Percentiles rank a stretch among this genome's conserved stretches.
These are phyloP conservation scores for Pseudomassariella vexata DNA, from an alignment of 2,329 filamentous ascomycete genomes.

Conservation along the genomic window DNA sequence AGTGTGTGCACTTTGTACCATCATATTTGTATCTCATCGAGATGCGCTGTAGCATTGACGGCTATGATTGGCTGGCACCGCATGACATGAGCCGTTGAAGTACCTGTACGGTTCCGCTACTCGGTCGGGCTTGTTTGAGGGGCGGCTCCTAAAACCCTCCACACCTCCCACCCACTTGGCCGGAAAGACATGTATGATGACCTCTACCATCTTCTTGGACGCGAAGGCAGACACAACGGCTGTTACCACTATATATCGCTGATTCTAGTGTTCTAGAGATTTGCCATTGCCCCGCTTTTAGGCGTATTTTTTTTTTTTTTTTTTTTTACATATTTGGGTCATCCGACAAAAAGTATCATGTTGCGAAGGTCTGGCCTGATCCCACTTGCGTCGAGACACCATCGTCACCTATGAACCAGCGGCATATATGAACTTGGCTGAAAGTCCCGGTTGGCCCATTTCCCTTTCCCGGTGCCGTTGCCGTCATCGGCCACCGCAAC, in stretches of 20 bases:
- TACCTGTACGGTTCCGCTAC: slow-evolving; percentile 5
- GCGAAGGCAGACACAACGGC: slow-evolving; percentile 2
- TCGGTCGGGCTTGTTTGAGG: not conserved
- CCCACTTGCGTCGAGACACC: not conserved
- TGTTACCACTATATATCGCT: slow-evolving; percentile 1
- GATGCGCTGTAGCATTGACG: not conserved
- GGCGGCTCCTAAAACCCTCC: slow-evolving; percentile 1
- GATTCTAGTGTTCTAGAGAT: too few relatives aligned
- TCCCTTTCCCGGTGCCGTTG: too few relatives aligned
- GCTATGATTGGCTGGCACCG: not conserved
- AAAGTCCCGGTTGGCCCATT: too few relatives aligned
- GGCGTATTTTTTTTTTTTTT: too few relatives aligned
- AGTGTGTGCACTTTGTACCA: not conserved
- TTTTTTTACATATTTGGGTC: too few relatives aligned
- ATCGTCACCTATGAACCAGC: not conserved
- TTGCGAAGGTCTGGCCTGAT: too few relatives aligned
- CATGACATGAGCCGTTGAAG: slow-evolving; percentile 1
- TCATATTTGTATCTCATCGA: slow-evolving; percentile 2
- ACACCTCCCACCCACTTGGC: slow-evolving; percentile 5
- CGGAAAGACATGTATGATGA: slow-evolving; percentile 9
- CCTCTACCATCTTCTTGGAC: slow-evolving; percentile 9
- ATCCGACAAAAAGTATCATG: too few relatives aligned
- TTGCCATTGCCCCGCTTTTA: slow-evolving; percentile 5
- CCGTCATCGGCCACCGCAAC: not conserved
- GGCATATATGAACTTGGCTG: not conserved